Conservation (phyloP, 2,329 filamentous ascomycete genomes). For the Pseudopyricularia javanii region DNA sequence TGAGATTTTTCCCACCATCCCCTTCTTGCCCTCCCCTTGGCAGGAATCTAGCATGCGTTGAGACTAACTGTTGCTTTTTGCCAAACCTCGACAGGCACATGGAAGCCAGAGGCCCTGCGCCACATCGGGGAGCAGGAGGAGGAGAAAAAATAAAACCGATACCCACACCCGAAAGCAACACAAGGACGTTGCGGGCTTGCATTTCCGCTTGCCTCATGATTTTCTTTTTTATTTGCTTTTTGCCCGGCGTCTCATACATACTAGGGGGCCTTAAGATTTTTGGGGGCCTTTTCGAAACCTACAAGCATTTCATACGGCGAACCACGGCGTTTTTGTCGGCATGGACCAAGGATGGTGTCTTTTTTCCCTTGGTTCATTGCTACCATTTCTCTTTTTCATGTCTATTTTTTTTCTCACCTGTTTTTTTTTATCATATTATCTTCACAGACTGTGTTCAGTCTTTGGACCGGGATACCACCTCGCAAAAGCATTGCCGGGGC, state of each 20-base stretch:
- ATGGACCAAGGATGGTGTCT: neutral
- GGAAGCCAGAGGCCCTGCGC: slow-evolving; percentile 3
- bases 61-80: too few species aligned
- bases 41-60: too few species aligned
- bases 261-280: neutral
- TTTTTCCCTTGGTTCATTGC: neutral
- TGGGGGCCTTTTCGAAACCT: neutral
- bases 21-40: too few species aligned
- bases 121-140: slow-evolving; percentile 2
- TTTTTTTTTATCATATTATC: neutral
- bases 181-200: neutral
- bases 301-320: neutral
- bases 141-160: neutral
- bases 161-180: neutral
- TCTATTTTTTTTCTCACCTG: neutral
- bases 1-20: slow-evolving; percentile 14
- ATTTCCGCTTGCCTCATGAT: neutral
- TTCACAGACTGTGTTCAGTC: too few species aligned
- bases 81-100: neutral
- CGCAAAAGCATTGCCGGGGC: too few species aligned
- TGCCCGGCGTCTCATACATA: neutral
- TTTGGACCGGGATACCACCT: too few species aligned
- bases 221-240: neutral
- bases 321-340: neutral
- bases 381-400: neutral